A percentile compares a stretch with the other conserved stretches of the same genome.
Conservation (phyloP, 1,139 yeast species). For the Kluyveromyces sp. region DNA sequence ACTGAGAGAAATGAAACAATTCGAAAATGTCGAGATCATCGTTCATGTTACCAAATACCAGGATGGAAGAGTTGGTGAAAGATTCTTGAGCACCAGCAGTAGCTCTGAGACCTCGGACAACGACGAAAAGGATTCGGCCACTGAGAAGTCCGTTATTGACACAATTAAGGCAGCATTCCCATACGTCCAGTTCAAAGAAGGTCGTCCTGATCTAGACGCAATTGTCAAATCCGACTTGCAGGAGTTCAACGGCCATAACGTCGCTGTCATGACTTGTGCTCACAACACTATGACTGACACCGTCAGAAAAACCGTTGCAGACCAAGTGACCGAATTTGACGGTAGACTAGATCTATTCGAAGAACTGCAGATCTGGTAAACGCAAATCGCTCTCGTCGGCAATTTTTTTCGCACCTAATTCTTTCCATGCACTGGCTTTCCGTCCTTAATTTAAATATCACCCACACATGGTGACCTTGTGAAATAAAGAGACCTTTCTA, state of each 20-base stretch:
- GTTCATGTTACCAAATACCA: slow-evolving; percentile 37
- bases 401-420: too few relatives aligned
- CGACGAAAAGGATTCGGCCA: slow-evolving; percentile 7
- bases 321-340: slow-evolving; percentile 12
- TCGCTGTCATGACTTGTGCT: slow-evolving; percentile 17
- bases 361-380: slow-evolving; percentile 18
- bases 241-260: slow-evolving; percentile 35
- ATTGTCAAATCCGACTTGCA: slow-evolving; percentile 36
- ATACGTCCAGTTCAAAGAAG: slow-evolving; percentile 39
- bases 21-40: slow-evolving; percentile 35
- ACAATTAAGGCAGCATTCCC: slow-evolving; percentile 20
- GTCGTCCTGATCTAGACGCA: slow-evolving; percentile 41
- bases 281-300: slow-evolving; percentile 16
- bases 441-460: not conserved
- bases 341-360: slow-evolving; percentile 20
- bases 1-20: slow-evolving; percentile 32
- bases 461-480: too few relatives aligned
- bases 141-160: not conserved
- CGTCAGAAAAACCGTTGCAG: slow-evolving; percentile 12
- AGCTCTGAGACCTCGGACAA: slow-evolving; percentile 10
- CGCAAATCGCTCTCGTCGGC: too few relatives aligned
- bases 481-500: too few relatives aligned
- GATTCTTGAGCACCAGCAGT: slow-evolving; percentile 7
- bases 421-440: not conserved
- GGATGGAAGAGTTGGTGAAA: slow-evolving; percentile 16